Base-by-base conservation (phyloP, 2,329 filamentous ascomycete species). In the Trichoderma endophyticum region DNA sequence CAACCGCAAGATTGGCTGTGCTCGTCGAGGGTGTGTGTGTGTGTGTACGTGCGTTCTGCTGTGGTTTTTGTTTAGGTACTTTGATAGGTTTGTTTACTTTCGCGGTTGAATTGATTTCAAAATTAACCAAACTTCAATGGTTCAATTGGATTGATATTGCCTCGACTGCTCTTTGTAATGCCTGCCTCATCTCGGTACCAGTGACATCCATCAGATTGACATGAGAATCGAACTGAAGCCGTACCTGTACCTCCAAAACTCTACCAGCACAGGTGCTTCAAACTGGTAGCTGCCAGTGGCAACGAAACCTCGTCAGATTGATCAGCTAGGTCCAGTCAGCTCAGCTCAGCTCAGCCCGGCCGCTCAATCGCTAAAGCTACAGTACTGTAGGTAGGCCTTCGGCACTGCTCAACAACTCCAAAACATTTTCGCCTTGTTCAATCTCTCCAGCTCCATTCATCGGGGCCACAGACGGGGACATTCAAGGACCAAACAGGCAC, bases 401-500 rank as follows among this genome's bases (percentile, higher is more conserved):
- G 18, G 36, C 18, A 26, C 43, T 32, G 28, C 43, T 30, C 28
- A 59, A 30, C 51, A 34, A 65, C 62, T 65, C 66, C 66, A 69
- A 60, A 34, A 43, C 66, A 36, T 48, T 70, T 65, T 71, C 72
- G 74, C 70, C 73, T 74, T 71, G 74, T 74, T 18, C 70, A 56
- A 61, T 26, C 43, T 65, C 63, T 57, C 57, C 56, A n/a, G 59
- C 66, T 51, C 32, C 39, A 34, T 73, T 75, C 76, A 76, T 76
- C 75, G 68, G 60, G 28, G 61, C 73, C 76, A 21, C 11, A 24
- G 28, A 60, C 57, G 57, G 57, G 28, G 28, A 39, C 32, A 62
- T 62, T 56, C 21, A 57, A 59, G 51, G 65, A 69, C 71, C 28
- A 70, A 56, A 62, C 64, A 72, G 63, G 63, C 63, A 69, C 64